Evolutionary conservation across 2,329 filamentous ascomycete species (phyloP), one percentile per base, ranked within the genome.

Genomic region (Aotearoamyces nothofagi): DNA sequence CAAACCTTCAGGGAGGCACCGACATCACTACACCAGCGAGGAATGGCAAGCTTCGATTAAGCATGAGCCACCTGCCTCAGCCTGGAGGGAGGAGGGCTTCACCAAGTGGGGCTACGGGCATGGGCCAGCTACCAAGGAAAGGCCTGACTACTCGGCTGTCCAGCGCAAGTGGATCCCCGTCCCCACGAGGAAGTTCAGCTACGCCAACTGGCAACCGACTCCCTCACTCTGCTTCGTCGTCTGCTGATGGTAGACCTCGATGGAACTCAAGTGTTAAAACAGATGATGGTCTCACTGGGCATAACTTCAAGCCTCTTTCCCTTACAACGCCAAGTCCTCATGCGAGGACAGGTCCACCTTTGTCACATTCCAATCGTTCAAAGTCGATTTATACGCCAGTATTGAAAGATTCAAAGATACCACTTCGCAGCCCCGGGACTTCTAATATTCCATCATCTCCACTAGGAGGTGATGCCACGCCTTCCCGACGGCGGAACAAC

Each of bases 211-310:
- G 48, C 33, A 42, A 56, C 52, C 39, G 52, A 43, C 26, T 56
- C 27, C 49, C 61, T 31, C 57, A 63, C 28, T 56, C 65, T 32
- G 46, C 56, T 22, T 55, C 64, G 31, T 45, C 56, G 22, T 55
- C 60, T 2, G 58, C 58, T 12, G 55, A 65, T 33, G 60, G 66
- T 32, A 70, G 77, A 28, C 81, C 81, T 3, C 66, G 72, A 33
- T 90, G 81, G 81, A 87, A 75, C 45, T 46, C 44, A 8, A 78
- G 73, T 16, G 69, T 72, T 5, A 82, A 77, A 42, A 65, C 68
- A 4, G 55, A 56, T 5, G 65, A 72, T 35, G 57, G 72, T n/a
- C 63, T 76, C 17, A 66, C 69, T n/a, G 72, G 74, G 15, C 73
- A 78, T 49, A 69, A 70, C 47, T 78, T 72, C 53, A 76, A 69